These are phyloP conservation scores for Graphium sp. DNA, from an alignment of 2,329 filamentous ascomycete genomes.

Conservation along the genomic window DNA sequence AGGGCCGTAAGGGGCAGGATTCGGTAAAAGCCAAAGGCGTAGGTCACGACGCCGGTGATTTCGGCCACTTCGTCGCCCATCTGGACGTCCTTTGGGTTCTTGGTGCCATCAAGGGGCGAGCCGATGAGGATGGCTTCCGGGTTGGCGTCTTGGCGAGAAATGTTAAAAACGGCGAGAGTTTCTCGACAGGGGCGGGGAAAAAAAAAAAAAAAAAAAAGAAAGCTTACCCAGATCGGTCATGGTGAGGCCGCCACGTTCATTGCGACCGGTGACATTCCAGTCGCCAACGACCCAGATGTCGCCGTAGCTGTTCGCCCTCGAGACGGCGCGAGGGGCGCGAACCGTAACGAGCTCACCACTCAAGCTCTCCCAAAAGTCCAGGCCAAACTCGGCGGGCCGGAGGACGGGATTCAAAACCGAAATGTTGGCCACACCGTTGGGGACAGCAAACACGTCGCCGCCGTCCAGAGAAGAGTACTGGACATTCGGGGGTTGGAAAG, in stretches of 20 bases:
- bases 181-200: neutral
- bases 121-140: conserved; percentile 53
- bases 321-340: conserved; percentile 34
- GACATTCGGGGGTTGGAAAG: conserved; percentile 38
- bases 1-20: conserved; percentile 47
- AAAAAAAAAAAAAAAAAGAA: neutral
- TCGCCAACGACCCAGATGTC: conserved; percentile 54
- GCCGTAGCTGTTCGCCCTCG: conserved; percentile 45
- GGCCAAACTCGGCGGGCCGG: conserved; percentile 41
- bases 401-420: conserved; percentile 43
- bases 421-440: conserved; percentile 42
- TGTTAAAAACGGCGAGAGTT: neutral
- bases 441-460: conserved; percentile 47
- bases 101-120: conserved; percentile 44
- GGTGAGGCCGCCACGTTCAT: conserved; percentile 47
- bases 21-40: conserved; percentile 52
- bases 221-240: conserved; percentile 33
- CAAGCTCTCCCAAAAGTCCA: conserved; percentile 61
- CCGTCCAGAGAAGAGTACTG: conserved; percentile 44
- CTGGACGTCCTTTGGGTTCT: conserved; percentile 39
- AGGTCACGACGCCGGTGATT: conserved; percentile 50
- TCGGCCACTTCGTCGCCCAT: conserved; percentile 48
- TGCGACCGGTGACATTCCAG: conserved; percentile 46
- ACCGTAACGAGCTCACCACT: conserved; percentile 52
- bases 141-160: conserved; percentile 47